Evolutionary conservation across 345 rosid genomes (phyloP).

Genomic region (Syzygium aromaticum): DNA sequence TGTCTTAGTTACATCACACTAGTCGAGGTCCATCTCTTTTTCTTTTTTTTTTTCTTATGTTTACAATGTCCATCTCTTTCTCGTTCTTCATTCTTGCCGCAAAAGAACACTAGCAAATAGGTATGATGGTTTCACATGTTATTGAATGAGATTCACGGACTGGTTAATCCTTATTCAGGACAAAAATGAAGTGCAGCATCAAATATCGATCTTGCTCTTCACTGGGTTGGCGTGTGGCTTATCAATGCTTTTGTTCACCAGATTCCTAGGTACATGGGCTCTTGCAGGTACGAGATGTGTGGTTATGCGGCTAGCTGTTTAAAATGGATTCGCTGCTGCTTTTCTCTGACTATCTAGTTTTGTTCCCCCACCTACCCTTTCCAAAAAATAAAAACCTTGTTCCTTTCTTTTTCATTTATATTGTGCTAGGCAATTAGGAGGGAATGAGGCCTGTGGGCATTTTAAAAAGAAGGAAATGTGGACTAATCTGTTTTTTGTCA

Average conservation of each 20-base stretch:
- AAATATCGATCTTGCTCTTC: conserved; percentile 33
- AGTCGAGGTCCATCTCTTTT: background rate
- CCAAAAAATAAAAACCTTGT: background rate
- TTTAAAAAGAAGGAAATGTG: background rate
- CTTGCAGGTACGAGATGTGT: background rate
- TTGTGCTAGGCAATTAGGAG: background rate
- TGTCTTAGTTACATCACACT: background rate
- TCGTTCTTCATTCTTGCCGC: background rate
- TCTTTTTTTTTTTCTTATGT: background rate
- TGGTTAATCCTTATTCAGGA: conserved; percentile 15
- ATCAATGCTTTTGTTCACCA: conserved; percentile 28
- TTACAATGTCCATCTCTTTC: background rate
- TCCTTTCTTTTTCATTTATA: background rate
- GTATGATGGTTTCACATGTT: background rate
- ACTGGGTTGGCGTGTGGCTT: conserved; percentile 25
- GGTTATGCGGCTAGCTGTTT: conserved; percentile 14
- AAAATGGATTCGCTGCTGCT: background rate
- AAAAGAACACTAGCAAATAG: background rate
- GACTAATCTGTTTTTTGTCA: background rate
- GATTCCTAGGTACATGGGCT: conserved; percentile 29
- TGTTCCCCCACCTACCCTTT: background rate
- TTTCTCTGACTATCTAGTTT: background rate
- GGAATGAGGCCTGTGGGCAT: background rate
- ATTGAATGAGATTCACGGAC: background rate
- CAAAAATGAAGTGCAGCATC: conserved; percentile 38